Percentiles rank a stretch among this genome's conserved stretches.
Evolutionary conservation across 2,329 filamentous ascomycete species (phyloP).

Genomic region (Alternaria sp.): DNA sequence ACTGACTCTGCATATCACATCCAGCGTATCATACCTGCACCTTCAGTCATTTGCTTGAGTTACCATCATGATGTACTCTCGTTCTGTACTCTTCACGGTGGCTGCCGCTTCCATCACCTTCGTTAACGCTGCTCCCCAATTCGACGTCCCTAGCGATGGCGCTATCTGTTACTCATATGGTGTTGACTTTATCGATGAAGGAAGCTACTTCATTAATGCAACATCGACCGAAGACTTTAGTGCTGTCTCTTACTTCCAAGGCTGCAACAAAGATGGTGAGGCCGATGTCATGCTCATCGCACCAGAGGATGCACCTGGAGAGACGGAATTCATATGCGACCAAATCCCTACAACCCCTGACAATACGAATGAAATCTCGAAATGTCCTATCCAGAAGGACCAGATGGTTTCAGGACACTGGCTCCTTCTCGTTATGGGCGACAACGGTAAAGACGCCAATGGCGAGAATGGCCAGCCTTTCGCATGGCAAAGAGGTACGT

Average conservation of each 20-base stretch:
- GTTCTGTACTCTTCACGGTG: constrained; percentile 33
- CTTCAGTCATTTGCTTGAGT: constrained; percentile 9
- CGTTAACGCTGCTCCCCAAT: constrained; percentile 13
- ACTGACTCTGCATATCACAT: constrained; percentile 11
- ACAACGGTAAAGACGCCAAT: constrained; percentile 49
- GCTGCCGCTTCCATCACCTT: constrained; percentile 38
- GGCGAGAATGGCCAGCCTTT: constrained; percentile 50
- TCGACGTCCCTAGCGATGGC: constrained; percentile 27
- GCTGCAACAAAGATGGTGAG: constrained; percentile 51
- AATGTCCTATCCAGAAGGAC: constrained; percentile 55
- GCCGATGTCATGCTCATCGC: constrained; percentile 55
- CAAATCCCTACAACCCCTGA: constrained; percentile 54
- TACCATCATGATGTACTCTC: constrained; percentile 33
- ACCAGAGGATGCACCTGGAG: constrained; percentile 42
- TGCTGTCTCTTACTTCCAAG: constrained; percentile 55
- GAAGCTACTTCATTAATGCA: constrained; percentile 58
- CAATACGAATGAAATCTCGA: constrained; percentile 51
- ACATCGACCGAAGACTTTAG: constrained; percentile 54
- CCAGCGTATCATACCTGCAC: constrained; percentile 3
- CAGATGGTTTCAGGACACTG: constrained; percentile 57
- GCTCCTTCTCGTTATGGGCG: constrained; percentile 56
- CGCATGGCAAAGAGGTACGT: constrained; percentile 56
- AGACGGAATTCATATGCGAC: constrained; percentile 54
- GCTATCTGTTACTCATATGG: constrained; percentile 49
- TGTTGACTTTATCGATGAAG: constrained; percentile 56